Evolutionary conservation across 2,329 filamentous ascomycete genomes (phyloP).

Genomic region (Exophiala xenobiotica): DNA sequence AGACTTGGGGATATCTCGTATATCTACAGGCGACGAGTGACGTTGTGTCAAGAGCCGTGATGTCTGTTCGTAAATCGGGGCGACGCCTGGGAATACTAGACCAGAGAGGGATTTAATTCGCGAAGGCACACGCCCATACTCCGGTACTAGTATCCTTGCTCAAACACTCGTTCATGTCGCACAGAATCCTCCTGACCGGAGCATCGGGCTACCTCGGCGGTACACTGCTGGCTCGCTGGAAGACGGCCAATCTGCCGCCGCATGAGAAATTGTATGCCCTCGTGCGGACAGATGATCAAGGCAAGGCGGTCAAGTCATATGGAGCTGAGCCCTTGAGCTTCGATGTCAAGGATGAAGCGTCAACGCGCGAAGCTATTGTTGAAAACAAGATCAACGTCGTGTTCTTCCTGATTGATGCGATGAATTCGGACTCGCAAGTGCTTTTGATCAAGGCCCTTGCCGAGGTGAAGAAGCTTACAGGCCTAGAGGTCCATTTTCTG

Average conservation of each 20-base stretch:
- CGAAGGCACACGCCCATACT: no score
- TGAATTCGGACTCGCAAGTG: constrained; percentile 35
- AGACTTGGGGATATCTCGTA: not conserved
- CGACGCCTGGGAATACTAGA: no score
- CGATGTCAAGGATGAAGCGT: constrained; percentile 39
- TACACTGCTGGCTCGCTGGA: constrained; percentile 44
- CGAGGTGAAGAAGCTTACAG: constrained; percentile 44
- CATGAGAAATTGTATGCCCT: constrained; percentile 50
- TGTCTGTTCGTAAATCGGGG: no score
- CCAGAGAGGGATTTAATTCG: no score
- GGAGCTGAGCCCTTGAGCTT: constrained; percentile 45
- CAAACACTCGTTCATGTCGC: constrained; percentile 37
- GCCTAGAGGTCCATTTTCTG: constrained; percentile 50
- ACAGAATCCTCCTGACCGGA: constrained; percentile 47
- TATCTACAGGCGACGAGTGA: no score
- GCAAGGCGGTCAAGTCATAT: constrained; percentile 46
- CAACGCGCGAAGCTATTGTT: constrained; percentile 41
- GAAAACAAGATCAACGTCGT: constrained; percentile 49
- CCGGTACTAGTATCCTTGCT: no score
- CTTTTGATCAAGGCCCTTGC: constrained; percentile 49
- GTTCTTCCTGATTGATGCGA: constrained; percentile 49
- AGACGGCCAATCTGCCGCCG: constrained; percentile 39
- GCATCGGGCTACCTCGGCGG: constrained; percentile 56
- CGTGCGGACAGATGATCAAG: constrained; percentile 49
- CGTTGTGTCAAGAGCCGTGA: no score